phyloP scores from a whole-genome alignment of 208 protist species.

The Crithidia mellificae region DNA sequence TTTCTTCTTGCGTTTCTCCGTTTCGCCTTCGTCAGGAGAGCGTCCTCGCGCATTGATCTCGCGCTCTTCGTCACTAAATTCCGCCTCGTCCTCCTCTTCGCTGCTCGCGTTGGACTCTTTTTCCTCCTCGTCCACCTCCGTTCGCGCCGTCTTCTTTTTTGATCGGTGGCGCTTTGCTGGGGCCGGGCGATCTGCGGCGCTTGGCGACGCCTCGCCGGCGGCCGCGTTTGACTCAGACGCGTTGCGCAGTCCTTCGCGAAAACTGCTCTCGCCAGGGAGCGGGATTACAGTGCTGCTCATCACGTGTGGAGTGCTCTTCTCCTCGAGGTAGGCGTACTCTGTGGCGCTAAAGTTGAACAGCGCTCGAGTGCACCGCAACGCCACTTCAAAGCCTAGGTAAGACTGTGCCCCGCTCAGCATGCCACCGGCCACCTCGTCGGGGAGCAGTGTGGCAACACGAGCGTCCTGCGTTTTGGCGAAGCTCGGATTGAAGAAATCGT shows the following conservation, averaged over 20 bases:
- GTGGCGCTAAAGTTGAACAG: slow-evolving; percentile 75
- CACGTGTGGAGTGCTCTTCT: slow-evolving; percentile 71
- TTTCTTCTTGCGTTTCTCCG: neutral
- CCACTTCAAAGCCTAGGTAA: slow-evolving; percentile 81
- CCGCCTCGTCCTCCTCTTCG: neutral
- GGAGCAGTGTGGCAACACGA: slow-evolving; percentile 24
- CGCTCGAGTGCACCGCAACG: slow-evolving; percentile 78
- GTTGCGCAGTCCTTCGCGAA: neutral
- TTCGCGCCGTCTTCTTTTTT: neutral
- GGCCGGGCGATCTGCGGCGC: neutral
- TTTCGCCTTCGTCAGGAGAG: neutral
- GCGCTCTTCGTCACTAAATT: neutral
- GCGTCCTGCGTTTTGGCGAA: slow-evolving; percentile 64
- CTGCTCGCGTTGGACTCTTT: neutral
- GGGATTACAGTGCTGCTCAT: slow-evolving; percentile 57
- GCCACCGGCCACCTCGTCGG: slow-evolving; percentile 29
- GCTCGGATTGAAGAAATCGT: slow-evolving; percentile 84
- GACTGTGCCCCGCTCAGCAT: slow-evolving; percentile 74
- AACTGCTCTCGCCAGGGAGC: slow-evolving; percentile 23
- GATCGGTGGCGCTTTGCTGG: neutral
- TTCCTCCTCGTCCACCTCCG: slow-evolving; percentile 9
- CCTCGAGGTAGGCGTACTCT: slow-evolving; percentile 82
- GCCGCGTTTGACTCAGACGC: neutral
- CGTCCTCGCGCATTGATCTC: neutral
- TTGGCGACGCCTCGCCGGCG: neutral